Base-by-base conservation (phyloP, 2,329 filamentous ascomycete species). In the Chaetomiaceae sp. region DNA sequence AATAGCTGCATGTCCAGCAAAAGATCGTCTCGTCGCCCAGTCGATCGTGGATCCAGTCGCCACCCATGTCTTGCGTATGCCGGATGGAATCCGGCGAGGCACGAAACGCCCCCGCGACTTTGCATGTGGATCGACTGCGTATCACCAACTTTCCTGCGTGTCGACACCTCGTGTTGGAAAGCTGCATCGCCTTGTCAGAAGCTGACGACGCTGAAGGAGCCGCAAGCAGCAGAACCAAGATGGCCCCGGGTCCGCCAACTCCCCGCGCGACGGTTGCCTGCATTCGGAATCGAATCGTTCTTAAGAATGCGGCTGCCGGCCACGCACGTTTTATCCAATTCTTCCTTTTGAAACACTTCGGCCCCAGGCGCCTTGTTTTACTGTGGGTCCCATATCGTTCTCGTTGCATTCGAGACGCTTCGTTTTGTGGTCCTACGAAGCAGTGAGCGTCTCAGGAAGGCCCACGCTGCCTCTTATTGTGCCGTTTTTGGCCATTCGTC, bases 241-340 rank as follows among this genome's bases (percentile, higher is more conserved):
- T 12, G 27, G 27, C 27, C 27, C 27, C 23, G 19, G 20, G 47
- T 42, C 46, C 45, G 37, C n/a, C n/a, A 47, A 33, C 22, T 34
- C 27, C 19, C 31, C 44, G 40, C 39, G 34, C 39, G 23, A 43
- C 34, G n/a, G n/a, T 25, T 38, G 42, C 36, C 54, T 55, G 49
- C 53, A 58, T 59, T 50, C 54, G 51, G 56, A 56, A 27, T 46
- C 58, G 55, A 54, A 57, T 56, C 54, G 56, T 54, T 43, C 54
- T 56, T 60, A 55, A 58, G 46, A 48, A 54, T 46, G 40, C 39
- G 29, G 47, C 25, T 29, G 37, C 42, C 56, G 56, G 40, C 58
- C 48, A 51, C 51, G 40, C 45, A 29, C 20, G 34, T 55, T 57
- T 19, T 33, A 17, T 38, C 39, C n/a, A 29, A 38, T 50, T 33